These are phyloP conservation scores for Fusarium nurragi DNA, from an alignment of 2,329 filamentous ascomycete species.

Conservation along the genomic window DNA sequence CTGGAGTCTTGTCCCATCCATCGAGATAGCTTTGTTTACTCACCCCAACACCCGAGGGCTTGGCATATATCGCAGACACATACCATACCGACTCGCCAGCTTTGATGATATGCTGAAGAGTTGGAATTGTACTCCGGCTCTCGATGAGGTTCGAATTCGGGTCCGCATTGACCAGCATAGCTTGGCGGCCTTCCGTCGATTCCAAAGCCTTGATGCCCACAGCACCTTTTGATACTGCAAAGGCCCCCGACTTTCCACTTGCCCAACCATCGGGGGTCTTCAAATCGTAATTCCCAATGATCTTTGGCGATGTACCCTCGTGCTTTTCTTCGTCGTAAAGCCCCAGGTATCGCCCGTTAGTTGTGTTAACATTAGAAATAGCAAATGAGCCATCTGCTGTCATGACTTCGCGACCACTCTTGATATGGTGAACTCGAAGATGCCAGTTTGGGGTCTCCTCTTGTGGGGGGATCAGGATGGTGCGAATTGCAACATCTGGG, in stretches of 20 bases:
- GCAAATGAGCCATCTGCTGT: conserved; percentile 81
- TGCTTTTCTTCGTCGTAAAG: conserved; percentile 55
- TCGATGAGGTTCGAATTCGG: conserved; percentile 82
- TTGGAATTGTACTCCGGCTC: conserved; percentile 76
- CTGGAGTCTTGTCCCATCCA: conserved; percentile 68
- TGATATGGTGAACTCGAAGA: conserved; percentile 70
- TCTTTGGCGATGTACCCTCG: conserved; percentile 63
- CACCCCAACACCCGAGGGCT: conserved; percentile 66
- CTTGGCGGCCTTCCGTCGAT: conserved; percentile 59
- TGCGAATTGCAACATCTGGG: conserved; percentile 71
- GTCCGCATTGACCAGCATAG: conserved; percentile 77
- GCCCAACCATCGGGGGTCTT: conserved; percentile 63
- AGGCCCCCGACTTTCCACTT: conserved; percentile 61
- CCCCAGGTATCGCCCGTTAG: conserved; percentile 61
- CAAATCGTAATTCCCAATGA: conserved; percentile 70
- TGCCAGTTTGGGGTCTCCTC: conserved; percentile 73
- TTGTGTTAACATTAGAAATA: conserved; percentile 64
- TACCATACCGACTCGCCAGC: conserved; percentile 71
- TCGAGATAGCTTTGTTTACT: conserved; percentile 63
- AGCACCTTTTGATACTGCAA: conserved; percentile 65
- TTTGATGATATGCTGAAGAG: conserved; percentile 69
- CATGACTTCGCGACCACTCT: conserved; percentile 68
- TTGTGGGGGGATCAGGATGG: conserved; percentile 70
- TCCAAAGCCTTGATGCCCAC: conserved; percentile 67
- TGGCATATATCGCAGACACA: conserved; percentile 75